Evolutionary conservation across 257 asterid genomes (phyloP), one percentile per base, ranked within the genome.

Genomic region (Anisodus tanguticus): DNA sequence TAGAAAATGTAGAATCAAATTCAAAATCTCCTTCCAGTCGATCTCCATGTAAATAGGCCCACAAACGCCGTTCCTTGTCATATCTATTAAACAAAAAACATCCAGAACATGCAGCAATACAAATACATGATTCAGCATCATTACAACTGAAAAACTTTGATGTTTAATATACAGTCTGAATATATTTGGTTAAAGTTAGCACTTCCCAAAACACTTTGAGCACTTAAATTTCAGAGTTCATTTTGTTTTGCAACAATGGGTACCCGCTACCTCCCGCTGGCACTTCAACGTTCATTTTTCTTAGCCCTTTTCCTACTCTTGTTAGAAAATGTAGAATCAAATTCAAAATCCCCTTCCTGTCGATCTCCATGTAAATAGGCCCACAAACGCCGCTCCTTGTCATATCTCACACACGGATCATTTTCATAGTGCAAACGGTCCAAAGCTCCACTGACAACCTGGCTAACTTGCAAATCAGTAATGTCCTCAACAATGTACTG

Each of bases 21-120:
- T 94, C 99, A 80, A 96, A 96, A 90, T 96, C 99, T 85, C 94
- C 98, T 88, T 92, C 99, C 37, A 93, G 97, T 82, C 98, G 91
- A 6, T 92, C 99, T 71, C 98, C 77, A 58, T 96, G 99, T 67
- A 96, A 86, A 85, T 96, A 96, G 58, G 90, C 97, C 99, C 99
- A 94, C 72, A 92, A 71, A 86, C 91, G 91, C 81, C 98, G 90
- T 88, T 90, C 15, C 78, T 72, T 0, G 6, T 63, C 70, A 63
- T 4, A 22, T 10, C 91, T 98, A 54, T 54, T 54, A 54, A 54
- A 54, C 59, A 54, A 54, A 54, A 54, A 54, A 2, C 59, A 54
- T 12, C 17, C 2, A 54, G 2, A 11, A 54, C 16, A 54, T 54
- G 59, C 59, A 11, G 59, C 17, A 54, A 12, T 54, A 54, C 17